Conservation (phyloP, 805 yeast genomes). For the Kazachstania martiniae region DNA sequence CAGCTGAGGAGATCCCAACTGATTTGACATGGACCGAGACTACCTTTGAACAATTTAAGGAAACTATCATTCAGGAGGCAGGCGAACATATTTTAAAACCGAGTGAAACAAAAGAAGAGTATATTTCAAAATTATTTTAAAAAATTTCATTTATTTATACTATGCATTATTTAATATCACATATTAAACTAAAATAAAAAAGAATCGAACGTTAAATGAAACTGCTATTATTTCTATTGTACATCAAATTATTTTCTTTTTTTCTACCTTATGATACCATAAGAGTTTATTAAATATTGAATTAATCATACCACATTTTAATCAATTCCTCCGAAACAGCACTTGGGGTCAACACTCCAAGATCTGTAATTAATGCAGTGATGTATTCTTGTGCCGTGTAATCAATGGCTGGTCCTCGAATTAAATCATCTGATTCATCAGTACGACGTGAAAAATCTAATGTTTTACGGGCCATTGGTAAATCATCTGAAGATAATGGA, state of each 20-base stretch:
- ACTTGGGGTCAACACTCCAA: slow-evolving; percentile 93
- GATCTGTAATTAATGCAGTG: slow-evolving; percentile 90
- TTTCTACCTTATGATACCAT: too few relatives aligned
- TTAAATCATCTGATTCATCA: slow-evolving; percentile 23
- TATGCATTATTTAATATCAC: too few relatives aligned
- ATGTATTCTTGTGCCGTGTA: slow-evolving; percentile 94
- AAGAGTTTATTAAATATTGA: background rate
- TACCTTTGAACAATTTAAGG: slow-evolving; percentile 24
- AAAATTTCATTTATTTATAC: slow-evolving; percentile 1
- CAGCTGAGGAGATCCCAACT: slow-evolving; percentile 47
- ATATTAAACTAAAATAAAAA: too few relatives aligned
- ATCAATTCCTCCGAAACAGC: slow-evolving; percentile 98
- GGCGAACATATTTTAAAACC: slow-evolving; percentile 16
- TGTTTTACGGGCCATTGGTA: slow-evolving; percentile 49
- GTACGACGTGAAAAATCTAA: slow-evolving; percentile 32
- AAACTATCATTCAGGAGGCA: slow-evolving; percentile 15
- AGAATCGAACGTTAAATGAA: too few relatives aligned
- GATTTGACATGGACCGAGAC: slow-evolving; percentile 37
- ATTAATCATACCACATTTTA: slow-evolving; percentile 90
- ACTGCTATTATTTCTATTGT: too few relatives aligned
- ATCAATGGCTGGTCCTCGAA: slow-evolving; percentile 56
- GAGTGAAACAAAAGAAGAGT: slow-evolving; percentile 16
- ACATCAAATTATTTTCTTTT: too few relatives aligned
- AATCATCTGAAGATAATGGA: slow-evolving; percentile 86
- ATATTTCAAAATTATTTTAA: slow-evolving; percentile 18